phyloP scores from a whole-genome alignment of 176 grass and related monocot genomes.

The Raddia guianensis region DNA sequence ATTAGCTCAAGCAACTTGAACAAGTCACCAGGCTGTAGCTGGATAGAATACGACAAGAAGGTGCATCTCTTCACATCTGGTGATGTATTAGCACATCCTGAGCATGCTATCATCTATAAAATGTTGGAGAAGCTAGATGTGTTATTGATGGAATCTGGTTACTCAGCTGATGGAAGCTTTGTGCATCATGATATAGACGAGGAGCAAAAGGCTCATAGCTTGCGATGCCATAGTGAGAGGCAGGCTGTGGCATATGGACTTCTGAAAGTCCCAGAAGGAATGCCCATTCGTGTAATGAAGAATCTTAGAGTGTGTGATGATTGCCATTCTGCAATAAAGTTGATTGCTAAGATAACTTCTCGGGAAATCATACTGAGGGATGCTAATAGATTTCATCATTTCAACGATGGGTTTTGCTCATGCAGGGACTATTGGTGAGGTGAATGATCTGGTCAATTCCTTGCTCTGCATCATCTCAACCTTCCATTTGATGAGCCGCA shows the following conservation, averaged over 20 bases:
- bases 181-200: conserved; percentile 82
- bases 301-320: conserved; percentile 84
- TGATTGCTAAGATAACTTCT: conserved; percentile 65
- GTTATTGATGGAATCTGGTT: conserved; percentile 69
- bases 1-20: conserved; percentile 76
- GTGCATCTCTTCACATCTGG: conserved; percentile 75
- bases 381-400: conserved; percentile 86
- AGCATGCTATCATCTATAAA: conserved; percentile 53
- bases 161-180: conserved; percentile 76
- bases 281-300: conserved; percentile 81
- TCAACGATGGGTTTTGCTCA: conserved; percentile 73
- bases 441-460: conserved; percentile 24
- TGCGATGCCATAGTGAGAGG: conserved; percentile 83
- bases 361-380: conserved; percentile 74
- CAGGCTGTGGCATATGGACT: conserved; percentile 84
- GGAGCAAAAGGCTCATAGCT: conserved; percentile 74
- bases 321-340: conserved; percentile 79
- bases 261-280: conserved; percentile 68
- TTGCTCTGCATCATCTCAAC: conserved; percentile 28
- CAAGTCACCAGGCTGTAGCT: conserved; percentile 78
- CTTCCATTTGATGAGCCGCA: conserved; percentile 34
- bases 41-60: conserved; percentile 71
- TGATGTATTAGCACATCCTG: conserved; percentile 62
- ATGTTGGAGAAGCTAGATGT: conserved; percentile 76
- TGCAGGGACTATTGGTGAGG: conserved; percentile 85